Percentiles rank a stretch among this genome's conserved stretches.
These are phyloP conservation scores for Middelhovenomyces tepae DNA, from an alignment of 805 yeast species.

Conservation along the genomic window DNA sequence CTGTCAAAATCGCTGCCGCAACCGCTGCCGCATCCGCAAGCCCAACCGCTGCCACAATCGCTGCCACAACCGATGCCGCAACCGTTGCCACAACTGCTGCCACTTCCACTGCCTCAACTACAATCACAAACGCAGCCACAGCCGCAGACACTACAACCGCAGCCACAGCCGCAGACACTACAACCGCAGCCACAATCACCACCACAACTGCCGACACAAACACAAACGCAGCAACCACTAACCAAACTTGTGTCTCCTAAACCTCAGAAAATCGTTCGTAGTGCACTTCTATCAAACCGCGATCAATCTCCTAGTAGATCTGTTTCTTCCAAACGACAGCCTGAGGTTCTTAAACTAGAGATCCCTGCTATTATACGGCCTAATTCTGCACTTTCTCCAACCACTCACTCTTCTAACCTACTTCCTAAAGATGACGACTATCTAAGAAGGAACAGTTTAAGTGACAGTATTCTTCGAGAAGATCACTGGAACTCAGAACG, in stretches of 20 bases:
- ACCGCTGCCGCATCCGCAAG: constrained; percentile 3
- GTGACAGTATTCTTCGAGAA: no score
- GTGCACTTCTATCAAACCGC: not conserved
- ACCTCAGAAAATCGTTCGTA: not conserved
- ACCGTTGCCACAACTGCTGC: not conserved
- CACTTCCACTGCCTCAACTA: not conserved
- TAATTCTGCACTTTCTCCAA: not conserved
- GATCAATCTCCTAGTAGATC: not conserved
- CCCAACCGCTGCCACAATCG: not conserved
- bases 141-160: not conserved
- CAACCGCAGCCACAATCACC: not conserved
- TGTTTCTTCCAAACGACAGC: not conserved
- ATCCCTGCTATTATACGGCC: not conserved
- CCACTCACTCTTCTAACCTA: no score
- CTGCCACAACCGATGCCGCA: not conserved
- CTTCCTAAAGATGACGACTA: no score
- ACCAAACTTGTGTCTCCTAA: not conserved
- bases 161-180: not conserved
- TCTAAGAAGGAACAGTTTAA: no score
- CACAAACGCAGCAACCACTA: not conserved
- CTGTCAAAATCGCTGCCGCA: not conserved
- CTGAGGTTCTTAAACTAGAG: not conserved
- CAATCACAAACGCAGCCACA: constrained; percentile 3
- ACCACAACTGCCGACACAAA: not conserved
- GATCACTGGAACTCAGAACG: no score